phyloP scores from a whole-genome alignment of 345 rosid genomes.

The Eucalyptus guilfoylei region DNA sequence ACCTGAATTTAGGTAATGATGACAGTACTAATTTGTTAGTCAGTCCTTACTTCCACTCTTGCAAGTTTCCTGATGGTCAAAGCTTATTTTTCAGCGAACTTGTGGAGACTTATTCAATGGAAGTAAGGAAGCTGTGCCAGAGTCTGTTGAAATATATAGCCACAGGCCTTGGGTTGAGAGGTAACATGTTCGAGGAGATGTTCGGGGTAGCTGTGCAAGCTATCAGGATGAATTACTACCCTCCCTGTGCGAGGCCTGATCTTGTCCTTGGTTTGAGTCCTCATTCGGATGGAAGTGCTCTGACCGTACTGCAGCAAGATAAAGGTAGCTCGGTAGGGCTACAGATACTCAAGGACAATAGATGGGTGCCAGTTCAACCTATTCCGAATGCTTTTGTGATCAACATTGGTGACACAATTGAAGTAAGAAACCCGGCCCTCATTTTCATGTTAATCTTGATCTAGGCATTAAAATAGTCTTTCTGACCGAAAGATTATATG shows the following conservation, averaged over 20 bases:
- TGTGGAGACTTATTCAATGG: conserved; percentile 53
- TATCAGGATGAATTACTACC: conserved; percentile 96
- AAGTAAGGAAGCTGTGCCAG: conserved; percentile 58
- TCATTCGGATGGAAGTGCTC: conserved; percentile 97
- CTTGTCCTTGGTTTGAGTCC: conserved; percentile 95
- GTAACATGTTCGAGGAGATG: conserved; percentile 49
- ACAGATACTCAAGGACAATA: conserved; percentile 65
- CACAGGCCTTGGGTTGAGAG: conserved; percentile 49
- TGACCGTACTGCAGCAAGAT: conserved; percentile 81
- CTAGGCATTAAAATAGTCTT: not conserved
- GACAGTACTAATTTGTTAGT: not conserved
- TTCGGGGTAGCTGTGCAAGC: conserved; percentile 84
- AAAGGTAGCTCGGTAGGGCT: conserved; percentile 61
- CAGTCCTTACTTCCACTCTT: not conserved
- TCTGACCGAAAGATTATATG: not conserved
- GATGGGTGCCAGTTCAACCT: conserved; percentile 61
- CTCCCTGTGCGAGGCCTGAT: conserved; percentile 92
- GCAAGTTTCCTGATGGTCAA: not conserved
- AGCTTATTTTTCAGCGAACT: conserved; percentile 34
- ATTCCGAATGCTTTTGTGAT: conserved; percentile 61
- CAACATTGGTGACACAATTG: conserved; percentile 89
- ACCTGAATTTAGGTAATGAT: conserved; percentile 49
- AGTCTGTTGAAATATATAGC: conserved; percentile 48
- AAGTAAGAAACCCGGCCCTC: conserved; percentile 17
- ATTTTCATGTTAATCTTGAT: not conserved